These are phyloP conservation scores for Primulina huaijiensis DNA, from an alignment of 257 asterid genomes.

Conservation along the genomic window DNA sequence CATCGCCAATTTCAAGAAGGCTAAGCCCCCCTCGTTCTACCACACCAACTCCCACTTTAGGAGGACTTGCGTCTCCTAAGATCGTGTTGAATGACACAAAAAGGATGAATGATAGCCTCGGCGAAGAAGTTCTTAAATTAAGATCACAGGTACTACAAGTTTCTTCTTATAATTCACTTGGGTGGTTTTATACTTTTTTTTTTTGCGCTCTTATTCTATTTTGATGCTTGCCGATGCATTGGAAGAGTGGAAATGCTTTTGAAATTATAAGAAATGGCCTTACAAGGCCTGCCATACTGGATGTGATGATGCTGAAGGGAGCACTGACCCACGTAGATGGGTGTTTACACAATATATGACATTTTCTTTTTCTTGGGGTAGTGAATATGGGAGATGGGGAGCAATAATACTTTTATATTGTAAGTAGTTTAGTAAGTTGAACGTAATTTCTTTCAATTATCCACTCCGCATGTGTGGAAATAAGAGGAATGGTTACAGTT, in stretches of 20 bases:
- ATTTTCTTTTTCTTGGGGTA: slow-evolving; percentile 9
- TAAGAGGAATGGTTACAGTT: neutral
- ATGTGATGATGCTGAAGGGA: slow-evolving; percentile 20
- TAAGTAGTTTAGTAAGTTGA: neutral
- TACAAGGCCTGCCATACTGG: slow-evolving; percentile 13
- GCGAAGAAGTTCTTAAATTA: slow-evolving; percentile 76
- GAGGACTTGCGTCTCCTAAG: slow-evolving; percentile 89
- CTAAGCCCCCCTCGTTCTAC: slow-evolving; percentile 98
- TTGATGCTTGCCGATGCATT: slow-evolving; percentile 10
- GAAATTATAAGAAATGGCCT: slow-evolving; percentile 9
- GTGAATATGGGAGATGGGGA: slow-evolving; percentile 16
- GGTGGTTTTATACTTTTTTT: neutral
- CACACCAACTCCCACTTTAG: slow-evolving; percentile 95
- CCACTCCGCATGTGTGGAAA: slow-evolving; percentile 12
- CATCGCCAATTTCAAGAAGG: slow-evolving; percentile 92
- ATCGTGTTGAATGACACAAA: slow-evolving; percentile 61
- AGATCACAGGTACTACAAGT: slow-evolving; percentile 72
- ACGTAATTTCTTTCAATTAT: slow-evolving; percentile 4
- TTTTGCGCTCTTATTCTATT: neutral
- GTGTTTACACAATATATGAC: slow-evolving; percentile 3
- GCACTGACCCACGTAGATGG: neutral
- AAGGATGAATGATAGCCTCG: slow-evolving; percentile 59
- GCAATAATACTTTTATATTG: neutral
- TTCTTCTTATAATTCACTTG: neutral
- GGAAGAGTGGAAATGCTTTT: slow-evolving; percentile 10